phyloP scores from a whole-genome alignment of 1,284 basidiomycete genomes.

The Puccinia coronata region DNA sequence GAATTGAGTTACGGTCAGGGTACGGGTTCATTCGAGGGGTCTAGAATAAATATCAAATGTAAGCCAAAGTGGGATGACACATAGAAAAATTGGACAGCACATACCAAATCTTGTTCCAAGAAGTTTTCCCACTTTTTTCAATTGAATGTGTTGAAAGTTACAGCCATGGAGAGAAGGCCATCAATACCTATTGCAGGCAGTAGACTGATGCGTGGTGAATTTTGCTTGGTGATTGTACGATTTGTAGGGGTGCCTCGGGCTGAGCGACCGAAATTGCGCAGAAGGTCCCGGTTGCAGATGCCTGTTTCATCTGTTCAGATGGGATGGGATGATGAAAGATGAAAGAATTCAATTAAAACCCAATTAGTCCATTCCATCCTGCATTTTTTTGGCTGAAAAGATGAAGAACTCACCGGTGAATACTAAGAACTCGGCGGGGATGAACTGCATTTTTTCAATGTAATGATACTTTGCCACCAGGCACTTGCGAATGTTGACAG shows the following conservation, averaged over 20 bases:
- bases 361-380: no score
- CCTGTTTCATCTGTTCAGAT: conserved; percentile 20
- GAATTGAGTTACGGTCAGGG: neutral
- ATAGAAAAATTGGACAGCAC: neutral
- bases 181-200: neutral
- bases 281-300: conserved; percentile 6
- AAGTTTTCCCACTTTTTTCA: conserved; percentile 12
- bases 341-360: neutral
- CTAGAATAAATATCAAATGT: neutral
- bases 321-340: neutral
- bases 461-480: neutral
- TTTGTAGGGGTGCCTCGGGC: neutral
- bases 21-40: conserved; percentile 5
- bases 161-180: conserved; percentile 5
- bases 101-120: neutral
- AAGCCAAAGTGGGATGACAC: neutral
- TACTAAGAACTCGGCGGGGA: conserved; percentile 17
- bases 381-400: neutral
- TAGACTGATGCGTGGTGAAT: neutral
- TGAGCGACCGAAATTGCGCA: neutral
- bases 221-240: neutral
- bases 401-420: conserved; percentile 16
- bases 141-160: neutral
- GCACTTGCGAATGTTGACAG: conserved; percentile 10
- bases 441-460: neutral